phyloP scores from a whole-genome alignment of 1,139 yeast species.

The Kurtzmaniella natalensis region DNA sequence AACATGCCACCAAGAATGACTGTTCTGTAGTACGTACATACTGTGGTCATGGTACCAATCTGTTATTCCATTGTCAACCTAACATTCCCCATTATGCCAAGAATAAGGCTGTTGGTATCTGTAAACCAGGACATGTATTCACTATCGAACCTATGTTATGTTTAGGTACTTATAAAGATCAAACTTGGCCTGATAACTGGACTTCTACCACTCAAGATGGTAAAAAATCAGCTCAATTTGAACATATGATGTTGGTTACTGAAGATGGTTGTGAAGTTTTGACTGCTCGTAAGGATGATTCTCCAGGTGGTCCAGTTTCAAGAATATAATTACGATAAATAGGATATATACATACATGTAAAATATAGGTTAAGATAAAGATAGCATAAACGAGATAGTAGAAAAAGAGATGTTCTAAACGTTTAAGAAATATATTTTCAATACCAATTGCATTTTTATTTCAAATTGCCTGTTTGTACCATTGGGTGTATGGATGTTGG shows the following conservation, averaged over 20 bases:
- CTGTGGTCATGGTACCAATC: constrained; percentile 93
- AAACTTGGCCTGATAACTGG: constrained; percentile 98
- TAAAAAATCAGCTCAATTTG: constrained; percentile 86
- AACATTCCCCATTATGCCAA: constrained; percentile 91
- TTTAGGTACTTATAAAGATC: constrained; percentile 77
- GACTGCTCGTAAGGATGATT: constrained; percentile 69
- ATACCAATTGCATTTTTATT: too few relatives aligned
- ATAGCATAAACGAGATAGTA: background rate
- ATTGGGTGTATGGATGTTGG: too few relatives aligned
- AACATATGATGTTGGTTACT: constrained; percentile 88
- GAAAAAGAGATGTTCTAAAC: too few relatives aligned
- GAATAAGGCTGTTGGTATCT: constrained; percentile 89
- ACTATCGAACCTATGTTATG: constrained; percentile 98
- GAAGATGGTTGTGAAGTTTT: constrained; percentile 92
- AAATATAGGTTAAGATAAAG: background rate
- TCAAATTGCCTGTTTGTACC: too few relatives aligned
- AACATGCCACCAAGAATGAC: constrained; percentile 72
- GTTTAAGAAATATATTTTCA: too few relatives aligned
- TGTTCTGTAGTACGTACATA: constrained; percentile 87
- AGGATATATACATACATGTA: background rate
- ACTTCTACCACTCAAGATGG: constrained; percentile 91
- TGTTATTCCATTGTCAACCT: constrained; percentile 88
- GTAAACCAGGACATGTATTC: constrained; percentile 95
- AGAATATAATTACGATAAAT: constrained; percentile 36
- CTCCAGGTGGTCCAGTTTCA: constrained; percentile 85